phyloP scores from a whole-genome alignment of 2,329 filamentous ascomycete species.

The Penicillium sp. region DNA sequence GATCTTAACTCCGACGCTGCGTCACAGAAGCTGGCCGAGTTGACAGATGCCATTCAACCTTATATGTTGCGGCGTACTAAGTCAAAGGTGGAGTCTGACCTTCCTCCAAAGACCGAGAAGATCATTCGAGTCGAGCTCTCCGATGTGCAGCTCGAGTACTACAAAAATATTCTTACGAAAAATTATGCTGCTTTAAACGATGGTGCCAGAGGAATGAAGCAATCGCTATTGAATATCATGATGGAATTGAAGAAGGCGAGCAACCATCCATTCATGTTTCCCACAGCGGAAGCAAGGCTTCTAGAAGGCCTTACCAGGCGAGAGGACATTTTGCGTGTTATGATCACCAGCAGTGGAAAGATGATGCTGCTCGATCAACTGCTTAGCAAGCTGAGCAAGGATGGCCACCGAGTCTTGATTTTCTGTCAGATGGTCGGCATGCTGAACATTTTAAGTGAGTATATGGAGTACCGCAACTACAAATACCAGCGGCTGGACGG shows the following conservation, averaged over 20 bases:
- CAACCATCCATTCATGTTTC: constrained; percentile 98
- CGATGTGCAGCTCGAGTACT: constrained; percentile 95
- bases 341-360: constrained; percentile 97
- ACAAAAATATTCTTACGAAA: constrained; percentile 96
- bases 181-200: constrained; percentile 95
- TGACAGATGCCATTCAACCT: constrained; percentile 85
- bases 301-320: constrained; percentile 76
- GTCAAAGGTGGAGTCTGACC: constrained; percentile 93
- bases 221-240: constrained; percentile 95
- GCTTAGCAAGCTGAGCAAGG: constrained; percentile 87
- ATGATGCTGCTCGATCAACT: constrained; percentile 98
- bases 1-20: constrained; percentile 80
- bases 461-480: constrained; percentile 89
- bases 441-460: constrained; percentile 93
- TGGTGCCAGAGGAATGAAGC: constrained; percentile 85
- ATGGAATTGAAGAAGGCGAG: constrained; percentile 99
- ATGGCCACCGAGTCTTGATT: constrained; percentile 93
- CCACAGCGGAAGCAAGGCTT: constrained; percentile 87
- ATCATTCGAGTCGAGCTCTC: constrained; percentile 97
- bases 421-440: constrained; percentile 99
- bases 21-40: constrained; percentile 79
- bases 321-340: constrained; percentile 86
- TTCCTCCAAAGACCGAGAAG: constrained; percentile 97
- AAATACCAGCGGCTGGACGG: constrained; percentile 93
- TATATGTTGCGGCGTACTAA: constrained; percentile 96